phyloP scores from a whole-genome alignment of 345 rosid genomes.

The Eucalyptus pauciflora region DNA sequence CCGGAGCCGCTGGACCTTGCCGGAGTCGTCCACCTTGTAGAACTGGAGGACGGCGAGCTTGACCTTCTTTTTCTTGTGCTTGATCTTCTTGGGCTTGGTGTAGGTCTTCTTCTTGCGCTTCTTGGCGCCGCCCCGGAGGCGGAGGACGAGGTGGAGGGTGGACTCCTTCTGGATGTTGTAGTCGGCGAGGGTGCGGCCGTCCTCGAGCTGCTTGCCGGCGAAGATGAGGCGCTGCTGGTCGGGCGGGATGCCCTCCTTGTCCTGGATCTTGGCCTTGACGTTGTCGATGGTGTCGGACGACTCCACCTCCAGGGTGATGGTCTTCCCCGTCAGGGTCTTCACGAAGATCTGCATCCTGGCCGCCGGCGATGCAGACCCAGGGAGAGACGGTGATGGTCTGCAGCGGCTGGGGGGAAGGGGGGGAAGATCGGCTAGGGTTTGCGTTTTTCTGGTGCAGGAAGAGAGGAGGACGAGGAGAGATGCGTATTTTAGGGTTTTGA shows the following conservation, averaged over 20 bases:
- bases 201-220: slow-evolving; percentile 68
- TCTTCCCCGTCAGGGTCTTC: slow-evolving; percentile 74
- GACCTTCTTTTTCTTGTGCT: slow-evolving; percentile 64
- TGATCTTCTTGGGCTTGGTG: slow-evolving; percentile 67
- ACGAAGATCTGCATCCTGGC: slow-evolving; percentile 65
- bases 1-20: slow-evolving; percentile 52
- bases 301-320: slow-evolving; percentile 62
- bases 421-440: neutral
- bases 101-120: slow-evolving; percentile 64
- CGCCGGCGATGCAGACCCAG: neutral
- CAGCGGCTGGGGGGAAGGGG: neutral
- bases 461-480: neutral
- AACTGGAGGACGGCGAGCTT: slow-evolving; percentile 60
- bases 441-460: neutral
- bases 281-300: slow-evolving; percentile 62
- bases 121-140: slow-evolving; percentile 4
- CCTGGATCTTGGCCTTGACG: slow-evolving; percentile 64
- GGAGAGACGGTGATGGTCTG: neutral
- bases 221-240: slow-evolving; percentile 66
- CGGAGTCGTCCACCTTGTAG: slow-evolving; percentile 55
- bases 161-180: slow-evolving; percentile 12
- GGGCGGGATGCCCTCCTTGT: slow-evolving; percentile 58
- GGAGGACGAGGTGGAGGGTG: slow-evolving; percentile 9
- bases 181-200: slow-evolving; percentile 11
- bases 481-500: neutral